These are phyloP conservation scores for Boletus tylopilopsis DNA, from an alignment of 768 basidiomycete species.

Conservation along the genomic window DNA sequence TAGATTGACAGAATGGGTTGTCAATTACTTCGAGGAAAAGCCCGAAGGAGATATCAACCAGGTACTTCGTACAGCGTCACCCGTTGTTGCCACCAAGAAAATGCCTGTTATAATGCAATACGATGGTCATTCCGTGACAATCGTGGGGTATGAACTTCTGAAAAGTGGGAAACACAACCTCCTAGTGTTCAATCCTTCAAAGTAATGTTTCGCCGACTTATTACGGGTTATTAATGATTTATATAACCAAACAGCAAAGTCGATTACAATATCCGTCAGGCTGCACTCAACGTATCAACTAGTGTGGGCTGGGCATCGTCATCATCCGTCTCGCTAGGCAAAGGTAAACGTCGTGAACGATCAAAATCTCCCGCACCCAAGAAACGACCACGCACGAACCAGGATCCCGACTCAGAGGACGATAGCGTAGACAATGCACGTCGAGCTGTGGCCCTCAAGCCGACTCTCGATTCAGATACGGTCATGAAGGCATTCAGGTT, in stretches of 20 bases:
- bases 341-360: constrained; percentile 22
- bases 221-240: background rate
- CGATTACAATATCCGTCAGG: constrained; percentile 14
- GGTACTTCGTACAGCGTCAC: constrained; percentile 45
- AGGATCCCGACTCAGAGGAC: constrained; percentile 16
- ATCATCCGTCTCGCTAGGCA: constrained; percentile 3
- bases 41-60: constrained; percentile 44
- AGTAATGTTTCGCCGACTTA: constrained; percentile 35
- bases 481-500: constrained; percentile 51
- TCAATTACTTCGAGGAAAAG: constrained; percentile 59
- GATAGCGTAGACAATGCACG: constrained; percentile 1
- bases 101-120: constrained; percentile 86
- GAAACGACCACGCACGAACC: constrained; percentile 28
- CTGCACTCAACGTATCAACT: constrained; percentile 13
- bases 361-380: constrained; percentile 19
- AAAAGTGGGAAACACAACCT: constrained; percentile 57
- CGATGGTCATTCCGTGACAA: constrained; percentile 79
- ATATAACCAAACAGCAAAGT: constrained; percentile 9
- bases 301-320: constrained; percentile 10
- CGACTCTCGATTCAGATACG: constrained; percentile 27
- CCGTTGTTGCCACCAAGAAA: constrained; percentile 54
- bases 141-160: constrained; percentile 78
- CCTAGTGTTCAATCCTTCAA: constrained; percentile 75
- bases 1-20: constrained; percentile 66
- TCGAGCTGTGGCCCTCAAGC: background rate